phyloP scores from a whole-genome alignment of 1,284 basidiomycete genomes.

The Volvariella surrecta region DNA sequence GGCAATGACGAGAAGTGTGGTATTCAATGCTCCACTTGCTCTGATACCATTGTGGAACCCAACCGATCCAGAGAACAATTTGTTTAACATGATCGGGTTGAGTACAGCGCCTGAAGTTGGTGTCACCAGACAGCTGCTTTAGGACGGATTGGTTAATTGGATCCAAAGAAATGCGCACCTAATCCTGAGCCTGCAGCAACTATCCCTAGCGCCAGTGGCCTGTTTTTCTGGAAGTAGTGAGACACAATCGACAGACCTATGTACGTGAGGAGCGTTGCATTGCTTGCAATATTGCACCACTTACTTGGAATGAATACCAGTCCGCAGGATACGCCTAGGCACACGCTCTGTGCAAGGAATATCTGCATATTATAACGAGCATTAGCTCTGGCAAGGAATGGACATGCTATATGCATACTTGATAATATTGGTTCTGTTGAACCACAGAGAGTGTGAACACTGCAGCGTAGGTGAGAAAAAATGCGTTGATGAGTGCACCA shows the following conservation, averaged over 20 bases:
- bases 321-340: conserved; percentile 5
- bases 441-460: conserved; percentile 9
- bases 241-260: conserved; percentile 14
- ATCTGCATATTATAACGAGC: conserved; percentile 6
- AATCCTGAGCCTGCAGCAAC: conserved; percentile 10
- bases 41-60: conserved; percentile 24
- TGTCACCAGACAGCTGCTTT: conserved; percentile 29
- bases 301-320: conserved; percentile 7
- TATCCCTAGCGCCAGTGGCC: conserved; percentile 12
- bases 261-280: conserved; percentile 14
- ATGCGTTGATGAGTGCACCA: no score
- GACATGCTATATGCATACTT: conserved; percentile 11
- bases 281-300: conserved; percentile 17
- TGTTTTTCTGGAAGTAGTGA: conserved; percentile 12
- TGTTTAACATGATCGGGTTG: conserved; percentile 7
- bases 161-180: conserved; percentile 10
- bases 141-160: no score
- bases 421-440: conserved; percentile 9
- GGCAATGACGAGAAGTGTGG: conserved; percentile 24
- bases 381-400: no score
- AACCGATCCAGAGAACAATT: conserved; percentile 19
- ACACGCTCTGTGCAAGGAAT: conserved; percentile 7
- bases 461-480: no score
- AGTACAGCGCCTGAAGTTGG: conserved; percentile 15
- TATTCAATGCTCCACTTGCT: conserved; percentile 22